Evolutionary conservation across 371 early-diverging fungal genomes (phyloP), one percentile per base, ranked within the genome.

Genomic region (Mucor mucedo): DNA sequence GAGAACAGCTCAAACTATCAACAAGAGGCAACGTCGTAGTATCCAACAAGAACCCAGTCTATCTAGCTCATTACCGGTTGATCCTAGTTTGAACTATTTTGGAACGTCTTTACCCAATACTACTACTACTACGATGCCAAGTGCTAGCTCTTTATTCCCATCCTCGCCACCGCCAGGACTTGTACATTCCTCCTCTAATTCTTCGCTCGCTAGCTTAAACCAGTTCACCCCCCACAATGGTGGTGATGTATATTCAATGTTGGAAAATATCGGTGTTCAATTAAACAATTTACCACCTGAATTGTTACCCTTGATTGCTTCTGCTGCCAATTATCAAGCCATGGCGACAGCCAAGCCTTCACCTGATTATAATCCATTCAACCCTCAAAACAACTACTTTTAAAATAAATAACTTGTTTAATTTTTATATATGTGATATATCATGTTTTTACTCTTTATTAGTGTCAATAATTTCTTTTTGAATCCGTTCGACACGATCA

Each of bases 401-500:
- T 54, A 4, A 33, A 21, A 9, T 40, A 40, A 11, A 11, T 11
- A 9, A 6, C 40, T 40, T 1, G 6, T 40, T 40, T 40, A 40
- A 40, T 21, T 21, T 21, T 21, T 21, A 21, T 21, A 21, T 21
- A 21, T 21, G 21, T 21, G 21, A 21, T 21, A 21, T 1, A 21
- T 21, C 21, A 21, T 21, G 21, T 21, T 50, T 14, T 21, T 47
- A 21, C 5, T n/a, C 21, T 30, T 61, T 52, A 52, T 61, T 49
- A 27, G 35, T 42, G 11, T 55, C 55, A n/a, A 21, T 30, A 1
- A 71, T 14, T 42, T 63, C 50, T 11, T 41, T 65, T 62, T 81
- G 72, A 63, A 86, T 79, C 21, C 70, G 71, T 32, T 78, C 68
- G 10, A 86, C 79, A 48, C 87, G 81, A 16, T 77, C 77, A 40